Percentiles rank a stretch among this genome's conserved stretches.
Evolutionary conservation across 2,329 filamentous ascomycete species (phyloP).

Genomic region (Capronia americana): DNA sequence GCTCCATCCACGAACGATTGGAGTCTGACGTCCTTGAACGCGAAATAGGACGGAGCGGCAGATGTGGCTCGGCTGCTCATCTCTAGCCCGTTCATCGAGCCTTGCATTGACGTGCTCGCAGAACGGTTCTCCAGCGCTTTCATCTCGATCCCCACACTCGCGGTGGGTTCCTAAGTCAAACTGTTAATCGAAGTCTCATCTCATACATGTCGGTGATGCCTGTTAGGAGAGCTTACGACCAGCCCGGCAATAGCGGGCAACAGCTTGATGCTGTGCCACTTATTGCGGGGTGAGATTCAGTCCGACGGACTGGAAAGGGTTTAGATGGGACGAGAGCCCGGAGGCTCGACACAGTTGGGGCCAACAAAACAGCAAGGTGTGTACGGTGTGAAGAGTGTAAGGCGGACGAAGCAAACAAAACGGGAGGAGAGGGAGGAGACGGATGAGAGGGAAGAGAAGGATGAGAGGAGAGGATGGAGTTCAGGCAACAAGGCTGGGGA

Average conservation of each 20-base stretch:
- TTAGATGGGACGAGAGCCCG: neutral
- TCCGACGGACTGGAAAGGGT: neutral
- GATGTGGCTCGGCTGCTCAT: too few relatives aligned
- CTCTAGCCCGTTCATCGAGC: neutral
- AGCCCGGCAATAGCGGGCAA: neutral
- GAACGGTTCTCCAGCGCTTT: neutral
- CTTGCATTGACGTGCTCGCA: neutral
- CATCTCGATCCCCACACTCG: neutral
- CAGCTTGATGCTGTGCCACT: neutral
- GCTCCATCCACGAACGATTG: too few relatives aligned
- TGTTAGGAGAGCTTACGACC: neutral
- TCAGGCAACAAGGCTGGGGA: conserved; percentile 17
- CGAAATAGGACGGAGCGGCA: too few relatives aligned
- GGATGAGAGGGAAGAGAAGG: neutral
- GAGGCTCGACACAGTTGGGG: neutral
- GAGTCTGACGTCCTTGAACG: too few relatives aligned
- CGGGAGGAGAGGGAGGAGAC: neutral
- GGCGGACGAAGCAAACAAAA: neutral
- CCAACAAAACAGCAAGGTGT: neutral
- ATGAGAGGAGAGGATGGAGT: neutral
- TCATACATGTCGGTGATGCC: neutral
- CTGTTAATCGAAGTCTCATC: neutral
- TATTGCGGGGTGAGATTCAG: neutral
- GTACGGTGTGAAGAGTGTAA: neutral
- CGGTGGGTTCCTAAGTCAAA: neutral